A percentile compares a stretch with the other conserved stretches of the same genome.
Conservation (phyloP, 345 rosid genomes). For the Eucalyptus cladocalyx region DNA sequence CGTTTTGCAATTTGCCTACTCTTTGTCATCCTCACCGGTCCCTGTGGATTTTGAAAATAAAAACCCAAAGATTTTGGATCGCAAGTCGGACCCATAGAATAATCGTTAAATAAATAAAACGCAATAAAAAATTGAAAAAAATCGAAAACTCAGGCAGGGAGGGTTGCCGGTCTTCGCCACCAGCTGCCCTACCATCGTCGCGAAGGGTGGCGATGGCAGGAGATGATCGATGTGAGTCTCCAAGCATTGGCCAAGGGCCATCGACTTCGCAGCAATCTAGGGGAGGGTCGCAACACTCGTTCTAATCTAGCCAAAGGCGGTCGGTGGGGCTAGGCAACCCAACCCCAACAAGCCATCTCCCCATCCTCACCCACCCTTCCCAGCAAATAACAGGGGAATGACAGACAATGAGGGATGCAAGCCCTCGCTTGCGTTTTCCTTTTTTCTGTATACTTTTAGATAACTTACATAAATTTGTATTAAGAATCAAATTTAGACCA, state of each 20-base stretch:
- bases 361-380: too few relatives aligned
- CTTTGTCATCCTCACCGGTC: background rate
- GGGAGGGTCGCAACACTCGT: fast-evolving
- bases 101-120: background rate
- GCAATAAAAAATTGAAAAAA: fast-evolving
- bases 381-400: too few relatives aligned
- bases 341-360: too few relatives aligned
- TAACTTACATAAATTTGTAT: too few relatives aligned
- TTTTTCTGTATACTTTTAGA: too few relatives aligned
- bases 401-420: too few relatives aligned
- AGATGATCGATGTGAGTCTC: background rate
- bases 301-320: fast-evolving
- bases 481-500: background rate
- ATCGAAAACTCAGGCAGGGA: too few relatives aligned
- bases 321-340: too few relatives aligned
- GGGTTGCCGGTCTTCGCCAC: too few relatives aligned
- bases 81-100: background rate
- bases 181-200: too few relatives aligned
- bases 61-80: background rate
- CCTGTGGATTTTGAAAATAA: background rate
- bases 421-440: too few relatives aligned
- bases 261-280: fast-evolving
- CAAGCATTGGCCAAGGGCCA: too few relatives aligned
- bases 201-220: fast-evolving
- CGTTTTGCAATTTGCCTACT: background rate